A percentile compares a stretch with the other conserved stretches of the same genome.
These are phyloP conservation scores for Cyberlindnera xylosilytica DNA, from an alignment of 805 yeast genomes.

Conservation along the genomic window DNA sequence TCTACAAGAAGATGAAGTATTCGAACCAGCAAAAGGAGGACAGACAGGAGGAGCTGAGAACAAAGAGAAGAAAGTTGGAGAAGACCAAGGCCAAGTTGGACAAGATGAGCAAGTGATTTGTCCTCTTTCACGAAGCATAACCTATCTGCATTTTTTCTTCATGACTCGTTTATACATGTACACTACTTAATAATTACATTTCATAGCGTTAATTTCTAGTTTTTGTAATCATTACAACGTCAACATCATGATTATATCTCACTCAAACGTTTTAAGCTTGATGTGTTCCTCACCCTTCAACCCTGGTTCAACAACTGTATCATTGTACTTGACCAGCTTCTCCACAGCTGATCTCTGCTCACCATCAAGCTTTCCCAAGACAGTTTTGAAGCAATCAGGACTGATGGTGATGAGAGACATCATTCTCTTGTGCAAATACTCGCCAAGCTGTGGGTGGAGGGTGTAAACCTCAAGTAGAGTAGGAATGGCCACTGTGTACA, in stretches of 20 bases:
- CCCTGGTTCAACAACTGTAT: conserved; percentile 17
- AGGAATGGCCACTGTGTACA: conserved; percentile 35
- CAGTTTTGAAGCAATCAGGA: conserved; percentile 46
- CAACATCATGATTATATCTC: too few relatives aligned
- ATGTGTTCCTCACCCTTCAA: conserved; percentile 36
- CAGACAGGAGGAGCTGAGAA: conserved; percentile 63
- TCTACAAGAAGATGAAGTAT: conserved; percentile 93
- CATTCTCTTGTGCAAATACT: conserved; percentile 45
- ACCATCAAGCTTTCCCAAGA: conserved; percentile 38
- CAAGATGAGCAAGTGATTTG: conserved; percentile 7
- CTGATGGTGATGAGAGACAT: conserved; percentile 43
- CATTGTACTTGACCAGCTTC: conserved; percentile 38
- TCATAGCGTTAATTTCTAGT: neutral
- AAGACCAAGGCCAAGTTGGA: conserved; percentile 38
- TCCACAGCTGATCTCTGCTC: conserved; percentile 42
- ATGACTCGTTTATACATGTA: too few relatives aligned
- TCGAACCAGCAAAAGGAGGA: conserved; percentile 80
- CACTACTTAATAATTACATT: too few relatives aligned
- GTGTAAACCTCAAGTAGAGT: conserved; percentile 31
- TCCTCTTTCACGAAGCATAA: too few relatives aligned
- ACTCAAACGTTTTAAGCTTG: conserved; percentile 47
- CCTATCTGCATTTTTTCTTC: too few relatives aligned
- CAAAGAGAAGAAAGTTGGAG: conserved; percentile 67
- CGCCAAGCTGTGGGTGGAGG: conserved; percentile 25
- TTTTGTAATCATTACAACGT: too few relatives aligned